A percentile compares a stretch with the other conserved stretches of the same genome.
Conservation (phyloP, 805 yeast species). For the Candida dendrica region DNA sequence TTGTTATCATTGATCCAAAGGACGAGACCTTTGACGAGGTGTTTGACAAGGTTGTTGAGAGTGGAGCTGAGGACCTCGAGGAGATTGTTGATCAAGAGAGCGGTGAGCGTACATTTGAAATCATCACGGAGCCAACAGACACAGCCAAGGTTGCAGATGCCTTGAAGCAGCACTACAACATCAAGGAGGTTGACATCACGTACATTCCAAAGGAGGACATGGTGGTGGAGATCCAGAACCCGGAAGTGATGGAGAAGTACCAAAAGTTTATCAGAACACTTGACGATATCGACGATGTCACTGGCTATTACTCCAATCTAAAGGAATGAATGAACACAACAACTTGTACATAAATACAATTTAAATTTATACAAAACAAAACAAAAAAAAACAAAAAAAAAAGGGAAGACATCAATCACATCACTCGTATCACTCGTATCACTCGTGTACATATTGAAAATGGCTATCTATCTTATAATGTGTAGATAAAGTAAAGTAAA, state of each 20-base stretch:
- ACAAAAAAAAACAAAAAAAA: no score
- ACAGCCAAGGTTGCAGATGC: conserved; percentile 54
- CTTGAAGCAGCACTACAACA: conserved; percentile 45
- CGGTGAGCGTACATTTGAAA: conserved; percentile 27
- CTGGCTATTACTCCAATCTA: conserved; percentile 69
- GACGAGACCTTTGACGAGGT: conserved; percentile 48
- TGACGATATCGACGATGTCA: conserved; percentile 80
- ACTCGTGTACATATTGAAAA: no score
- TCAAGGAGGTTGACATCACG: conserved; percentile 66
- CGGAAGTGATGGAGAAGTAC: conserved; percentile 43
- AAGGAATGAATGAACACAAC: conserved; percentile 21
- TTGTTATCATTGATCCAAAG: conserved; percentile 44
- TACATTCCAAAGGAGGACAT: conserved; percentile 60
- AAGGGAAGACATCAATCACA: no score
- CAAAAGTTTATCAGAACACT: conserved; percentile 52
- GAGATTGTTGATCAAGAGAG: conserved; percentile 26
- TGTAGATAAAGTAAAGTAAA: background rate
- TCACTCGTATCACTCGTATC: no score
- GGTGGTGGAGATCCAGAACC: conserved; percentile 44
- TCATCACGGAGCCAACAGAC: conserved; percentile 59
- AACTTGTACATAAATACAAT: background rate
- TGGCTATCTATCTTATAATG: no score
- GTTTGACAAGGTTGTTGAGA: conserved; percentile 68
- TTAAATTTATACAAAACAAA: no score
- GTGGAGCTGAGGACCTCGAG: conserved; percentile 76